Percentiles rank a stretch among this genome's conserved stretches.
Conservation (phyloP, 352 stramenopile genomes). For the Phytophthora nicotianae region DNA sequence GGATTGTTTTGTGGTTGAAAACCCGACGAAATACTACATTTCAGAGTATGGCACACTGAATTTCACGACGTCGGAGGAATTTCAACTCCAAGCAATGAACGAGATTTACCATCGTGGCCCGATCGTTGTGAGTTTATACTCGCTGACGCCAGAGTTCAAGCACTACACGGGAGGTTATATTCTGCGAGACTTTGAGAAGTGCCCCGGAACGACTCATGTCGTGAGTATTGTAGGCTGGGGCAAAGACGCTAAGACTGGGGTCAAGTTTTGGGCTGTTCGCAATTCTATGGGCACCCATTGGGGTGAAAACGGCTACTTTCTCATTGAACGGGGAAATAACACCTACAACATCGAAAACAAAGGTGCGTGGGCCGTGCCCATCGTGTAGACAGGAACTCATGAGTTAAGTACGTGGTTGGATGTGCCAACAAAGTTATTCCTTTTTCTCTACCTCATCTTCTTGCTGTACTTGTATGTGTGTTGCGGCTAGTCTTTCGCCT, state of each 20-base stretch:
- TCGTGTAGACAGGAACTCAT: conserved; percentile 37
- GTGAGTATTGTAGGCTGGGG: conserved; percentile 96
- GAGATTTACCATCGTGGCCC: conserved; percentile 96
- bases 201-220: conserved; percentile 82
- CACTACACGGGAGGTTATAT: conserved; percentile 92
- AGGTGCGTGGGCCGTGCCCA: conserved; percentile 67
- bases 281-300: conserved; percentile 88
- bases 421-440: no score
- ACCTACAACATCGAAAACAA: conserved; percentile 77
- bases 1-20: conserved; percentile 56
- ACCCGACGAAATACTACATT: conserved; percentile 63
- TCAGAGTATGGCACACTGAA: conserved; percentile 79
- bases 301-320: conserved; percentile 72
- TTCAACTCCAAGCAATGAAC: conserved; percentile 87
- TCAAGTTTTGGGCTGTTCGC: conserved; percentile 96
- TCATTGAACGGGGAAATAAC: conserved; percentile 64
- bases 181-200: conserved; percentile 76
- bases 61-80: conserved; percentile 58
- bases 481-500: no score
- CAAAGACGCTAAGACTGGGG: conserved; percentile 55
- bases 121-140: conserved; percentile 93
- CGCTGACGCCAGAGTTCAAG: conserved; percentile 60
- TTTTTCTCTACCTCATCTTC: background rate
- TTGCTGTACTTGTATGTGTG: background rate
- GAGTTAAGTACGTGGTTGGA: background rate